These are phyloP conservation scores for Chrysanthemum makinoi DNA, from an alignment of 129 eudicot genomes.

Conservation along the genomic window DNA sequence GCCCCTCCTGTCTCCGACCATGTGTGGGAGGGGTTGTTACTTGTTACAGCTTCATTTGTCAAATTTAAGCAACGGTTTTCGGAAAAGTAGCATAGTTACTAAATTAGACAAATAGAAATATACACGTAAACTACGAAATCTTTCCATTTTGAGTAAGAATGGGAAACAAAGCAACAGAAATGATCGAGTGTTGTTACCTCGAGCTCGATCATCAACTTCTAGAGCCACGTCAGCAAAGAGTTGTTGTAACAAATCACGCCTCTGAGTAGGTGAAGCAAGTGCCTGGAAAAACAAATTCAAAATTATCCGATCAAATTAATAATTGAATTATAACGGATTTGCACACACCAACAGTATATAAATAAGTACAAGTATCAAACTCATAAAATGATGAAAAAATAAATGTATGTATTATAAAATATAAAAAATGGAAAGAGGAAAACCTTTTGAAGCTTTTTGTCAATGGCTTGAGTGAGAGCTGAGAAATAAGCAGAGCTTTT, in stretches of 20 bases:
- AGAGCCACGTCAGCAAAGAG: conserved; percentile 80
- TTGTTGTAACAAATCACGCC: conserved; percentile 74
- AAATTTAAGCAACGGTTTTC: no score
- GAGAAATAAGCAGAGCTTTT: conserved; percentile 66
- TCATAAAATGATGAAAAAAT: not conserved
- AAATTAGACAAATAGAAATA: no score
- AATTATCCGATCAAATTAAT: not conserved
- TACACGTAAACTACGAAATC: no score
- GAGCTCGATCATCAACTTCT: conserved; percentile 89
- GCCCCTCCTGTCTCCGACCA: no score
- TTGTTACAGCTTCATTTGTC: no score
- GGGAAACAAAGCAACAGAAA: not conserved
- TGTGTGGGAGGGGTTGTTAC: no score
- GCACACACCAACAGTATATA: no score
- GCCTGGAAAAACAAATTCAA: conserved; percentile 45
- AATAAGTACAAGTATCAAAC: no score
- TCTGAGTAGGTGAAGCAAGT: conserved; percentile 65
- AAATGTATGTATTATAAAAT: not conserved
- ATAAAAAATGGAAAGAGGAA: not conserved
- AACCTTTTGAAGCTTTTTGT: conserved; percentile 71
- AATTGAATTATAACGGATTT: not conserved
- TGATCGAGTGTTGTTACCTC: conserved; percentile 37
- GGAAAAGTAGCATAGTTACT: no score
- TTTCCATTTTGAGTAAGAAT: no score
- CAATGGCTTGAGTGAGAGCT: conserved; percentile 72